A percentile compares a stretch with the other conserved stretches of the same genome.
Evolutionary conservation across 2,329 filamentous ascomycete species (phyloP).

Genomic region (Pseudogymnoascus sp.): DNA sequence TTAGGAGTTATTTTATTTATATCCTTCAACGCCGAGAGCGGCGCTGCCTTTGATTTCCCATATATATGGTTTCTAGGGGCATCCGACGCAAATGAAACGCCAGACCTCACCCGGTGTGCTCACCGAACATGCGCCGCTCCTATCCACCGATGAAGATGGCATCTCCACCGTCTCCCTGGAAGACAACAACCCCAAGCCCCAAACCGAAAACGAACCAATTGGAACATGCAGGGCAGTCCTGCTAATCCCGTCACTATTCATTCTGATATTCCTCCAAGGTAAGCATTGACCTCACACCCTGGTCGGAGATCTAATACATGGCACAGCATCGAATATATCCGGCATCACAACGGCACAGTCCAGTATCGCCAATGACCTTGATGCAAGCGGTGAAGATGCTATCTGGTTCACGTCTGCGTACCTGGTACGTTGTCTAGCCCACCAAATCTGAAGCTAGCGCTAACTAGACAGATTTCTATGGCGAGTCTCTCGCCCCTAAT

Average conservation of each 20-base stretch:
- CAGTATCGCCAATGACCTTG: constrained; percentile 64
- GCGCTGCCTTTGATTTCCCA: background rate
- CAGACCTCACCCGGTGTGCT: background rate
- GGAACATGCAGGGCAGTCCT: constrained; percentile 31
- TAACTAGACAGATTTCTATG: constrained; percentile 41
- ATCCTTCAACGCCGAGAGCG: background rate
- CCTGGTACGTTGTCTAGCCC: constrained; percentile 36
- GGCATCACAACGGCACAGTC: constrained; percentile 77
- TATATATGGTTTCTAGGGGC: background rate
- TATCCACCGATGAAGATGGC: background rate
- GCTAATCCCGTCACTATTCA: constrained; percentile 47
- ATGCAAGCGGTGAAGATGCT: constrained; percentile 59
- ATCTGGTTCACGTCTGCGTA: constrained; percentile 80
- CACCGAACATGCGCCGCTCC: background rate
- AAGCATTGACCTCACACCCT: constrained; percentile 15
- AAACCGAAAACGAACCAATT: constrained; percentile 22
- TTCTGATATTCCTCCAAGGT: constrained; percentile 56
- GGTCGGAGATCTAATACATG: background rate
- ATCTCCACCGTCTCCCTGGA: background rate
- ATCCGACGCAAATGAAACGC: background rate
- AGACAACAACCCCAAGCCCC: background rate
- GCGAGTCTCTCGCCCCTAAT: constrained; percentile 58
- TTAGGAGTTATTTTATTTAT: background rate
- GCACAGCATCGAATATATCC: constrained; percentile 58
- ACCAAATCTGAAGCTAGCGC: background rate